Evolutionary conservation across 2,329 filamentous ascomycete genomes (phyloP).

Genomic region (Talaromyces sp.): DNA sequence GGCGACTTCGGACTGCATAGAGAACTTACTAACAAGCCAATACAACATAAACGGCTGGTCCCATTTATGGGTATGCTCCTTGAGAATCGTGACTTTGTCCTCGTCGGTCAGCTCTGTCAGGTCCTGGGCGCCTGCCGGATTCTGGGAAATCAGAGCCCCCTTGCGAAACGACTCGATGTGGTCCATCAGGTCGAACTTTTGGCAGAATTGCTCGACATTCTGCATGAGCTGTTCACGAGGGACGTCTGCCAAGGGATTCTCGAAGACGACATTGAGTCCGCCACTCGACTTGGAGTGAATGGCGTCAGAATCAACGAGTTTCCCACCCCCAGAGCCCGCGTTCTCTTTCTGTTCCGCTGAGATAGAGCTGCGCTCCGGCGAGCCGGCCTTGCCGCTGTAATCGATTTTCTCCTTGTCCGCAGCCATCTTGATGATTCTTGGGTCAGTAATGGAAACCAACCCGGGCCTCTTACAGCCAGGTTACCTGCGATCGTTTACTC

Average conservation of each 20-base stretch:
- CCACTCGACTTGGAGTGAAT: constrained; percentile 18
- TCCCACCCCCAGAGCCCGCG: constrained; percentile 4
- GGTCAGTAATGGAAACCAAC: not conserved
- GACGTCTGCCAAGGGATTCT: constrained; percentile 53
- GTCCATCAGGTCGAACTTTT: constrained; percentile 43
- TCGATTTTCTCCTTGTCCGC: constrained; percentile 2
- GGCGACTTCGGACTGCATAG: not conserved
- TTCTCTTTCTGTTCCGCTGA: constrained; percentile 12
- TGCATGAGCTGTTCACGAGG: constrained; percentile 47
- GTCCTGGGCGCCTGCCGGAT: constrained; percentile 44
- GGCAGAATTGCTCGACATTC: constrained; percentile 52
- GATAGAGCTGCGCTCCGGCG: constrained; percentile 5
- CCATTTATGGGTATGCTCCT: constrained; percentile 48
- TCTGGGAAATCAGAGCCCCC: constrained; percentile 48
- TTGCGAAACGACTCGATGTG: constrained; percentile 47
- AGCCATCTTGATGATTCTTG: constrained; percentile 2
- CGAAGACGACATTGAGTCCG: constrained; percentile 35
- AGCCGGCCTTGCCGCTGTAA: not conserved
- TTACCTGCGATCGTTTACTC: not conserved
- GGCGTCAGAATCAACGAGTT: constrained; percentile 16
- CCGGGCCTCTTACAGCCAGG: not conserved
- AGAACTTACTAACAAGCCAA: constrained; percentile 34
- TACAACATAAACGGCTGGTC: constrained; percentile 46
- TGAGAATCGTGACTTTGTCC: constrained; percentile 37
- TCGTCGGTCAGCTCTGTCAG: constrained; percentile 42